Evolutionary conservation across 345 rosid genomes (phyloP), one percentile per base, ranked within the genome.

Genomic region (Firmiana major): DNA sequence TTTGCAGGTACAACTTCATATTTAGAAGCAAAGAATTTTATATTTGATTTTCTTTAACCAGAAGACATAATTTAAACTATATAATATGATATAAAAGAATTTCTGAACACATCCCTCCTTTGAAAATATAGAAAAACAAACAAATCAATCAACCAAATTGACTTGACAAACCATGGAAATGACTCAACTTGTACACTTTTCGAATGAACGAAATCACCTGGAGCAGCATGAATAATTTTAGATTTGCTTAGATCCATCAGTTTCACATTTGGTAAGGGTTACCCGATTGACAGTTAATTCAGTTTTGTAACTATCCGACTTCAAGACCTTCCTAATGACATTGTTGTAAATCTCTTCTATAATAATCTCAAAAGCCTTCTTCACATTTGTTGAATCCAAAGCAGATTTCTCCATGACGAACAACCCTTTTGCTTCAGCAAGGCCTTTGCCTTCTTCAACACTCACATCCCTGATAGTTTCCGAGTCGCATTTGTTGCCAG

Each of bases 341-440:
- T 87, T 92, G 81, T 74, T 81, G 81, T 93, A 93, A 46, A 93
- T 93, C 63, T 90, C 94, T 0, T 83, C 87, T 77, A 92, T 88
- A 26, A 94, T 94, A 57, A 89, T 78, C 90, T 93, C 95, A 5
- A 93, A 93, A 63, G 98, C 95, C 38, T 84, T 84, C 80, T 85
- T 83, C 4, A 93, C 98, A 59, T 93, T 90, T 5, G 98, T 90
- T 1, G 97, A 85, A 40, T 92, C 93, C 34, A 93, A 74, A 0
- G 98, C 97, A 0, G 97, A 94, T 43, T 97, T 91, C 81, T 94
- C 97, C 97, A 94, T 92, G 85, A 94, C 92, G 84, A 92, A 92
- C 80, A 94, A 77, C 24, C 91, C 93, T 83, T 94, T 89, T 55
- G 89, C 83, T 86, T 92, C 96, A 0, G 97, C 97, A 38, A 94